Base-by-base conservation (phyloP, 441 rosid species). In the Syzygium syzygioides region DNA sequence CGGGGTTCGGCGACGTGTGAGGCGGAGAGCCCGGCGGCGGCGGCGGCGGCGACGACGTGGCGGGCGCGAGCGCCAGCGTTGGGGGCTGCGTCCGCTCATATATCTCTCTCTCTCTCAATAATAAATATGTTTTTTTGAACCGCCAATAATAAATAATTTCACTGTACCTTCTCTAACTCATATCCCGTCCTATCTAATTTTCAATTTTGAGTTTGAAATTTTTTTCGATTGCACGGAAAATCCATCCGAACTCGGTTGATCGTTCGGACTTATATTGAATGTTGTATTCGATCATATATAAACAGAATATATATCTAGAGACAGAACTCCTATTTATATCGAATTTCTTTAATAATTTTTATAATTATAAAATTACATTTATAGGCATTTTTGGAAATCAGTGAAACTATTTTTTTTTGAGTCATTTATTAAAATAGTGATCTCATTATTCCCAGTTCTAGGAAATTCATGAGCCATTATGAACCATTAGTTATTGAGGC, bases 351-450 rank as follows among this genome's bases (percentile, higher is more conserved):
- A 30, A 64, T 30, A 64, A 64, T 64, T 64, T 5, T 8, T 64
- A 15, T 7, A 2, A n/a, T 64, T 64, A 64, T 64, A 30, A 64
- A 34, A 30, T 55, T 55, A 19, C 25, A 55, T 55, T 55, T 55
- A 55, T 55, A 19, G 25, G 9, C 48, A 45, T 7, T 7, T 4
- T 55, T 55, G 4, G 3, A 25, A 23, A 55, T 55, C 2, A 3
- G 8, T 19, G 9, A 3, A 4, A 2, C 10, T 9, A 3, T 9
- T 2, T 1, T 55, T 55, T 18, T 19, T 12, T 13, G 0, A 6
- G 41, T 8, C 11, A 17, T 66, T 9, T 30, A 64, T 9, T 30
- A 30, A 66, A 30, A 30, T 17, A 17, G 13, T 2, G 23, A 4
- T 32, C 41, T 3, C 45, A 32, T 66, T 1, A 32, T 4, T 32